Percentiles rank a stretch among this genome's conserved stretches.
Conservation (phyloP, 352 stramenopile species). For the Phytophthora cactorum region DNA sequence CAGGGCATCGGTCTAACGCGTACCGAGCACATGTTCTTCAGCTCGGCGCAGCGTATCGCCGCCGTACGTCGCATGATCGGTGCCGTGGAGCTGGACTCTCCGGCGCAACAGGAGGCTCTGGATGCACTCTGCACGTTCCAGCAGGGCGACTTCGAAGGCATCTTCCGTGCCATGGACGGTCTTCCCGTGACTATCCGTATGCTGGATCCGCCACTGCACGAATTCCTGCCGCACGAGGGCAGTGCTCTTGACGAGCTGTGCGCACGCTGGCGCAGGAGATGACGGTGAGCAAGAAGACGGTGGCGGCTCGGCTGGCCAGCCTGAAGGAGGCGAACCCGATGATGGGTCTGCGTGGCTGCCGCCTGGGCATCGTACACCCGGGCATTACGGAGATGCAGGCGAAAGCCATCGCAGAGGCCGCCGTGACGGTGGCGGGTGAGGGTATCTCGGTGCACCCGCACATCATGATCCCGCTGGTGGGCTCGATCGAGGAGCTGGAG, state of each 20-base stretch:
- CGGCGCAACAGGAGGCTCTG: slow-evolving; percentile 28
- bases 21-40: slow-evolving; percentile 39
- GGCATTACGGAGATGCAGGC: slow-evolving; percentile 38
- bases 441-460: slow-evolving; percentile 32
- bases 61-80: slow-evolving; percentile 33
- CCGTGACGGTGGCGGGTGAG: slow-evolving; percentile 21
- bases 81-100: slow-evolving; percentile 33
- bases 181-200: slow-evolving; percentile 31
- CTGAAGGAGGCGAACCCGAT: slow-evolving; percentile 41
- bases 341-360: slow-evolving; percentile 35
- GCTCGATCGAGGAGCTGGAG: slow-evolving; percentile 32
- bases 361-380: slow-evolving; percentile 35
- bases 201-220: slow-evolving; percentile 29
- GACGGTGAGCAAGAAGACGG: slow-evolving; percentile 27
- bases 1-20: slow-evolving; percentile 33
- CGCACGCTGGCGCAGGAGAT: slow-evolving; percentile 24
- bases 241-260: slow-evolving; percentile 31
- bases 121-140: slow-evolving; percentile 30
- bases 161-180: slow-evolving; percentile 33
- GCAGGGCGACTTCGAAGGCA: slow-evolving; percentile 31
- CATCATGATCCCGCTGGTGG: slow-evolving; percentile 30
- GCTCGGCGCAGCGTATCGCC: slow-evolving; percentile 23
- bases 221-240: slow-evolving; percentile 34
- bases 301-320: slow-evolving; percentile 23
- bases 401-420: slow-evolving; percentile 34